Conservation (phyloP, 768 basidiomycete genomes). For the Termitomyces sp. region DNA sequence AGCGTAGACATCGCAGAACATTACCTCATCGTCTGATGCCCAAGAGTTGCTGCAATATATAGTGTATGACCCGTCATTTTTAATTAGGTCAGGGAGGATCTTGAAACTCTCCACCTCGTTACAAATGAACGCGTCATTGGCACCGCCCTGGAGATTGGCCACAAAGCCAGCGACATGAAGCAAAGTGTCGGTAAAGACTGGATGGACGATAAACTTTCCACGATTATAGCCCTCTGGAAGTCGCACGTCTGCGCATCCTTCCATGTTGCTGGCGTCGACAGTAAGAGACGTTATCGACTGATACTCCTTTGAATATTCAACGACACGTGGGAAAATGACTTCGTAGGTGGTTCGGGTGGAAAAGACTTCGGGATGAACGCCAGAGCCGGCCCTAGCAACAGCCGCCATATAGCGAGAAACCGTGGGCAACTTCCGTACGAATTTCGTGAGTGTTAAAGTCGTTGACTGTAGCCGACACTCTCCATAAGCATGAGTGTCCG, state of each 20-base stretch:
- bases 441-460: constrained; percentile 26
- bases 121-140: constrained; percentile 60
- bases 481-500: constrained; percentile 16
- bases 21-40: constrained; percentile 36
- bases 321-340: constrained; percentile 62
- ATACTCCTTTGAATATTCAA: constrained; percentile 54
- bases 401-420: constrained; percentile 27
- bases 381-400: constrained; percentile 21
- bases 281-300: constrained; percentile 52
- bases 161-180: constrained; percentile 69
- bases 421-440: constrained; percentile 28
- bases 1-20: constrained; percentile 48
- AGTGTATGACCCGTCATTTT: constrained; percentile 35
- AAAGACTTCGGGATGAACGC: constrained; percentile 37
- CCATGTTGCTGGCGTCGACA: constrained; percentile 39
- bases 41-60: constrained; percentile 46
- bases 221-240: constrained; percentile 28
- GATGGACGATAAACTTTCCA: constrained; percentile 37
- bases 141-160: constrained; percentile 47
- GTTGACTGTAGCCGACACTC: constrained; percentile 31
- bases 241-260: constrained; percentile 44
- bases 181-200: constrained; percentile 61
- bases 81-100: constrained; percentile 36
- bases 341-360: constrained; percentile 55
- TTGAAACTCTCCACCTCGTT: constrained; percentile 43